Base-by-base conservation (phyloP, 2,329 filamentous ascomycete species). In the Epichloe aotearoae region DNA sequence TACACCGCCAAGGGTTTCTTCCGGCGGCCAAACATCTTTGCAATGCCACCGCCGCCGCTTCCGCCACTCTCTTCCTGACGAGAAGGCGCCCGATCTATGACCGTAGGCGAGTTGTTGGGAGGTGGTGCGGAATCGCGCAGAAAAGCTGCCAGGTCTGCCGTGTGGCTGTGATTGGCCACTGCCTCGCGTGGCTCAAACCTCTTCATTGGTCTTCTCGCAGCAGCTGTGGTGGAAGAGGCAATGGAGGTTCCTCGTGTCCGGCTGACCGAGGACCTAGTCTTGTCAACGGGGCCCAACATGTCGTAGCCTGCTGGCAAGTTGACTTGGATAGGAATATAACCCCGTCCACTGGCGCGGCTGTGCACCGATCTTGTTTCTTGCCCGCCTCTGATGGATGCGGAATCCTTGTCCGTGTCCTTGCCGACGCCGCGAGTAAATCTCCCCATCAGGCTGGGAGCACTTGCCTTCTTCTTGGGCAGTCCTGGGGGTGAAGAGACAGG, bases 61-160 rank as follows among this genome's bases (percentile, higher is more conserved):
- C 61, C 58, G 37, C 15, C 26, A 5, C 11, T 41, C 12, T n/a
- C 19, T n/a, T 68, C 65, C 46, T 72, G 66, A 17, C 62, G 61
- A n/a, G 61, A 52, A 6, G 59, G 58, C 17, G 50, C 26, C 7
- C 58, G 58, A 2, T 59, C 51, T 14, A 58, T 55, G 8, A 60
- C 52, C 26, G 62, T 56, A 23, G 65, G 59, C 14, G 73, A 71
- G 2, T 52, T 48, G 23, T 36, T 33, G 4, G 15, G 39, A 1
- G 83, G 81, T 3, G 85, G 84, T 36, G 74, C 82, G 14, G 83
- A 85, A 58, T 80, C 80, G 49, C 76, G 78, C 34, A 93, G 68
- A 63, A 91, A 91, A 48, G 81, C 79, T 1, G 86, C 85, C 43
- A 91, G 66, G 47, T 88, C 85, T 17, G 77, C 75, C 2, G 83